Percentiles rank a stretch among this genome's conserved stretches.
Conservation (phyloP, 169 alveolate genomes). For the Babesia ovata region DNA sequence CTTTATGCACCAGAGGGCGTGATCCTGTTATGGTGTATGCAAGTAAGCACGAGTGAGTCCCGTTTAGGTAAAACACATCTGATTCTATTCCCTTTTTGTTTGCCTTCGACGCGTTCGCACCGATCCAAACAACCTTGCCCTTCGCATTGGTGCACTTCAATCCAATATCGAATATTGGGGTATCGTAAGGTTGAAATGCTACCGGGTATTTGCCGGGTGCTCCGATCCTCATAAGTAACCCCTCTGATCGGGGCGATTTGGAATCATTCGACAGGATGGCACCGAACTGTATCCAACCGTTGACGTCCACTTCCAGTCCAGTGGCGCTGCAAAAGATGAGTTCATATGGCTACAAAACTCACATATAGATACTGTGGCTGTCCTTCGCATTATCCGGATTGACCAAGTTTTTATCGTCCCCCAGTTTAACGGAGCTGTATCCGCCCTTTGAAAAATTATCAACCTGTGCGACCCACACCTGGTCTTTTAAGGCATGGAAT, state of each 20-base stretch:
- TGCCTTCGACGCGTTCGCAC: slow-evolving; percentile 10
- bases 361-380: neutral
- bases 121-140: slow-evolving; percentile 9
- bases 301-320: neutral
- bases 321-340: neutral
- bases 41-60: neutral
- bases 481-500: neutral
- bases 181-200: slow-evolving; percentile 1
- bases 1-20: slow-evolving; percentile 27
- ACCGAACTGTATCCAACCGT: slow-evolving; percentile 30
- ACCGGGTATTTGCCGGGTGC: slow-evolving; percentile 13
- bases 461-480: slow-evolving; percentile 4
- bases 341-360: neutral
- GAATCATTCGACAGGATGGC: neutral
- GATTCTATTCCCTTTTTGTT: slow-evolving; percentile 2
- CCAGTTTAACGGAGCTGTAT: neutral
- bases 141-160: neutral
- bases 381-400: slow-evolving; percentile 9
- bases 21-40: slow-evolving; percentile 23
- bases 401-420: neutral
- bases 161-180: slow-evolving; percentile 16
- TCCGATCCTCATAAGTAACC: neutral
- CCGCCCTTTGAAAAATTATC: neutral
- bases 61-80: neutral
- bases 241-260: neutral